These are phyloP conservation scores for Populus tomentosa DNA, from an alignment of 441 rosid species.

Conservation along the genomic window DNA sequence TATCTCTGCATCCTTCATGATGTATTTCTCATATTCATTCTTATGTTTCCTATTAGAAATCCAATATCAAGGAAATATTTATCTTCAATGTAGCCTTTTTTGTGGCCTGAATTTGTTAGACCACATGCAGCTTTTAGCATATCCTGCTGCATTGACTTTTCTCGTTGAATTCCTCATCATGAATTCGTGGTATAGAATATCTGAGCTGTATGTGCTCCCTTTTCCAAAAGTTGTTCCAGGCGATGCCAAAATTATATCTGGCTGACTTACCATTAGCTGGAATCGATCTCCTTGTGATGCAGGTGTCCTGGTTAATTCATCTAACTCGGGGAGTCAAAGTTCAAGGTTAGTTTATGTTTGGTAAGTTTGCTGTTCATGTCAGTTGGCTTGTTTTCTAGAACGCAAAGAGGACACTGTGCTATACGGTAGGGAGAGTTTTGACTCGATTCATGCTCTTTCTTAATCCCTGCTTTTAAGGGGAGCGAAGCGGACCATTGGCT, in stretches of 20 bases:
- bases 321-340: not conserved
- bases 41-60: not conserved
- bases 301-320: not conserved
- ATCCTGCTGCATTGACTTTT: not conserved
- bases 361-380: not conserved
- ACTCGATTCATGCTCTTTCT: not conserved
- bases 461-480: not conserved
- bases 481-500: not conserved
- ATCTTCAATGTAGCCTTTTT: constrained; percentile 19
- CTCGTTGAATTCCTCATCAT: not conserved
- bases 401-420: not conserved
- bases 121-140: not conserved
- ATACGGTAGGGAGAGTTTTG: not conserved
- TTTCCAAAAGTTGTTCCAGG: not conserved
- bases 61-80: constrained; percentile 17
- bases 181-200: not conserved
- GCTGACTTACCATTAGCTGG: not conserved
- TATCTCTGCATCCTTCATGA: not conserved
- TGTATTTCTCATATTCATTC: not conserved
- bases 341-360: not conserved
- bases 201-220: not conserved
- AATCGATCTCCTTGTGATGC: not conserved
- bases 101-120: not conserved
- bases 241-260: not conserved
- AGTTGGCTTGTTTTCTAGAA: not conserved